Percentiles rank a stretch among this genome's conserved stretches.
Conservation (phyloP, 2,329 filamentous ascomycete species). For the Penicillium sp. region DNA sequence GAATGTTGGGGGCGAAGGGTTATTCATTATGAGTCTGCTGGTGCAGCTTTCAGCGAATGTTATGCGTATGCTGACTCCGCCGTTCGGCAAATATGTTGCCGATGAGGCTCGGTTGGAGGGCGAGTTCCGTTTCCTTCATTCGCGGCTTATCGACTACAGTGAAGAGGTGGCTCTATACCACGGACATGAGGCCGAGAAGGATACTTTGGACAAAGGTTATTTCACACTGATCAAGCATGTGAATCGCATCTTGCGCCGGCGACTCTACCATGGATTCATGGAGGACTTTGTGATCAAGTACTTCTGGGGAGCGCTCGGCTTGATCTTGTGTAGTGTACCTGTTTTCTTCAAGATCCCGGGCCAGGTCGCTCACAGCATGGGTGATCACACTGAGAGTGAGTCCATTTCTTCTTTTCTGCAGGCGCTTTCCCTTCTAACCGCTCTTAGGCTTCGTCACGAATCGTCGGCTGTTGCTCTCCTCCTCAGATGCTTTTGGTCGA, state of each 20-base stretch:
- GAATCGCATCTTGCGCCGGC: slow-evolving; percentile 83
- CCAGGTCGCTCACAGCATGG: slow-evolving; percentile 51
- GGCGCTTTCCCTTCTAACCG: not conserved
- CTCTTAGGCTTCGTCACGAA: slow-evolving; percentile 80
- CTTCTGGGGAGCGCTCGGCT: slow-evolving; percentile 91
- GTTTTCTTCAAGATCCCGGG: slow-evolving; percentile 93
- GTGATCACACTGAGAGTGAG: slow-evolving; percentile 57
- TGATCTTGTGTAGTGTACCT: slow-evolving; percentile 87
- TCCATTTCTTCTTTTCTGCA: not conserved
- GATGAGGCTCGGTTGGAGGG: slow-evolving; percentile 93
- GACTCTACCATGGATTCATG: slow-evolving; percentile 98
- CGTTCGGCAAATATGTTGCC: slow-evolving; percentile 95
- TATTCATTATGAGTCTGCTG: slow-evolving; percentile 91
- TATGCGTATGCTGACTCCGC: slow-evolving; percentile 91
- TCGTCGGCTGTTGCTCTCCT: slow-evolving; percentile 81
- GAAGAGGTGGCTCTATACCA: slow-evolving; percentile 92
- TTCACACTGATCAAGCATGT: slow-evolving; percentile 99
- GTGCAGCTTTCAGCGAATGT: slow-evolving; percentile 89
- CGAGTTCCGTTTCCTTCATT: slow-evolving; percentile 94
- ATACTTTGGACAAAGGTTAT: slow-evolving; percentile 95
- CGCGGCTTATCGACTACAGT: slow-evolving; percentile 88
- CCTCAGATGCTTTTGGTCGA: slow-evolving; percentile 90
- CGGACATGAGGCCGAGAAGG: slow-evolving; percentile 91
- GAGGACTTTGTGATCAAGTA: slow-evolving; percentile 99
- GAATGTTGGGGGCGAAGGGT: slow-evolving; percentile 91